Conservation (phyloP, 495 filamentous ascomycete genomes). For the Platismatia glauca region DNA sequence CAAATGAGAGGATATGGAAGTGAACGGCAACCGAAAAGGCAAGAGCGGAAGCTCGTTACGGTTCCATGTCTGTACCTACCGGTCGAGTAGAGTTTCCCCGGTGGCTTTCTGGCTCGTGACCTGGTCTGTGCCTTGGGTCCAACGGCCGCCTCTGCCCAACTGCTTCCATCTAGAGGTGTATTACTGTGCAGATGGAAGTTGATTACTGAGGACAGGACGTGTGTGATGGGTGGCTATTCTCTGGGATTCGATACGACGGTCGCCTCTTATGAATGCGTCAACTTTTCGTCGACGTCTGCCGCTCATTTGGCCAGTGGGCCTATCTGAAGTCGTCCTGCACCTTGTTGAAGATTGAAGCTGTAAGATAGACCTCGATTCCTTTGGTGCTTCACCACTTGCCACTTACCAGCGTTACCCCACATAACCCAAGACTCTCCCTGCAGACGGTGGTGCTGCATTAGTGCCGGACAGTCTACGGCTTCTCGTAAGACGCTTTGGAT, state of each 20-base stretch:
- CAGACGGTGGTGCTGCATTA: conserved; percentile 14
- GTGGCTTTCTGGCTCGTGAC: not conserved
- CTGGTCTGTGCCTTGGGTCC: not conserved
- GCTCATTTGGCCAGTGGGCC: not conserved
- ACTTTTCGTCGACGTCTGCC: not conserved
- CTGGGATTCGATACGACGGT: not conserved
- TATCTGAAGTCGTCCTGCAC: no score
- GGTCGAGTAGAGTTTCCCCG: not conserved
- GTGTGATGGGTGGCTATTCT: not conserved
- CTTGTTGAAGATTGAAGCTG: not conserved
- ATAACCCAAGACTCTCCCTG: conserved; percentile 6
- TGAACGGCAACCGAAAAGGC: not conserved
- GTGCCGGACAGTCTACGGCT: conserved; percentile 12
- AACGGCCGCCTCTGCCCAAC: not conserved
- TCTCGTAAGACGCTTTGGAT: not conserved
- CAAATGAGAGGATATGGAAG: not conserved
- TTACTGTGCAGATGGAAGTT: not conserved
- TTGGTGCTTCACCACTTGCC: no score
- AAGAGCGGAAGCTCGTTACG: not conserved
- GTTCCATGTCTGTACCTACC: no score
- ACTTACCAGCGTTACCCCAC: conserved; percentile 10
- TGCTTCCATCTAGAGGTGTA: not conserved
- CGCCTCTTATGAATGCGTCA: not conserved
- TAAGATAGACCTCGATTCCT: not conserved
- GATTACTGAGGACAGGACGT: not conserved